Conservation (phyloP, 2,329 filamentous ascomycete species). For the Colletotrichum melonis region DNA sequence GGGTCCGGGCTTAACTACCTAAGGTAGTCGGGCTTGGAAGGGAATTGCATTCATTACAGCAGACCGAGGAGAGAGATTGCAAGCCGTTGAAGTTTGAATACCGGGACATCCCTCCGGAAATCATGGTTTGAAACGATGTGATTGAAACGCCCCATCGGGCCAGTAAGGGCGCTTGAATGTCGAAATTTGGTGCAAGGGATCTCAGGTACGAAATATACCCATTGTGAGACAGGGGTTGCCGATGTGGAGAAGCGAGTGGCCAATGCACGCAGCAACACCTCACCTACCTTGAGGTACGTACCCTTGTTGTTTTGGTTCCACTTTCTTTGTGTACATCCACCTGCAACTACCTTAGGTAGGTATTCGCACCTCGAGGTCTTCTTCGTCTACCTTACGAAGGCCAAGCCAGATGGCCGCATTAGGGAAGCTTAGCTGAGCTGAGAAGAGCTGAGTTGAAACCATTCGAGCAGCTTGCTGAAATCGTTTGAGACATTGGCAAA, state of each 20-base stretch:
- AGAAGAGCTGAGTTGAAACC: neutral
- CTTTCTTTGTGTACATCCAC: neutral
- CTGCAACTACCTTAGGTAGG: too few species aligned
- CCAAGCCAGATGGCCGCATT: neutral
- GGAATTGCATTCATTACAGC: too few species aligned
- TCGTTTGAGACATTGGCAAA: neutral
- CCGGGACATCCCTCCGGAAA: conserved; percentile 19
- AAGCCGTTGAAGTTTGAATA: neutral
- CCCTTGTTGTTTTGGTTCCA: neutral
- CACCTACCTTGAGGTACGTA: neutral
- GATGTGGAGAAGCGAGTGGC: conserved; percentile 20
- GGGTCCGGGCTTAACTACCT: neutral
- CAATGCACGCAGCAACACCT: neutral
- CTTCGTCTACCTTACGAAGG: neutral
- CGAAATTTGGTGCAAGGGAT: conserved; percentile 21
- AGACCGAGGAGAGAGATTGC: neutral
- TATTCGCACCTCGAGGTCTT: neutral
- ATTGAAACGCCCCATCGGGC: conserved; percentile 30
- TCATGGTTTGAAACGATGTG: conserved; percentile 31
- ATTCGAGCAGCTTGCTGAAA: neutral
- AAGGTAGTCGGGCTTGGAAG: too few species aligned
- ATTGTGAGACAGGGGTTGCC: conserved; percentile 31
- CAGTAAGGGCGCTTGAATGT: conserved; percentile 28
- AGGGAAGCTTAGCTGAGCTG: neutral
- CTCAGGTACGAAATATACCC: conserved; percentile 19